Percentiles rank a stretch among this genome's conserved stretches.
Evolutionary conservation across 164 flowering plant species (phyloP).

Genomic region (Paratinospora sagittata): DNA sequence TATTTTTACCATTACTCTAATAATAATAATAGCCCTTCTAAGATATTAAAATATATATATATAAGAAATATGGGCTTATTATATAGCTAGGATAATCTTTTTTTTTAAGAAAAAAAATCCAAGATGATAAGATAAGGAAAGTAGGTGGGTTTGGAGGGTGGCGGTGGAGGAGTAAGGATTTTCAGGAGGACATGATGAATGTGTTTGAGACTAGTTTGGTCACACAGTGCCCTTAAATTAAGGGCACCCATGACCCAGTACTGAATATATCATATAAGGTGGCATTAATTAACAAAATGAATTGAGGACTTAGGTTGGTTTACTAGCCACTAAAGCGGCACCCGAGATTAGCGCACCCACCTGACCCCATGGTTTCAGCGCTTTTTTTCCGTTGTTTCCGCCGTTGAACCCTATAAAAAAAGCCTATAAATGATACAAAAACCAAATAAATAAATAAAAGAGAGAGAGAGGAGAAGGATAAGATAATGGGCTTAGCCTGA

Average conservation of each 20-base stretch:
- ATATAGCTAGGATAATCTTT: too few species aligned
- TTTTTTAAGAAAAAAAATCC: too few species aligned
- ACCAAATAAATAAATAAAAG: not conserved
- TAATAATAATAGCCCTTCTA: too few species aligned
- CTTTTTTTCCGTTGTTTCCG: constrained; percentile 3
- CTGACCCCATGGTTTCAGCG: not conserved
- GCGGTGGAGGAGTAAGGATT: too few species aligned
- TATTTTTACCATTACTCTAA: too few species aligned
- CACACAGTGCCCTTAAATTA: constrained; percentile 1
- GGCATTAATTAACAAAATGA: not conserved
- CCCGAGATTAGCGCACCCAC: constrained; percentile 4
- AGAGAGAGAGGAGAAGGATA: not conserved
- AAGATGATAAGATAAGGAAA: not conserved
- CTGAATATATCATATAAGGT: not conserved
- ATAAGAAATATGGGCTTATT: too few species aligned
- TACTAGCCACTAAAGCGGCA: not conserved
- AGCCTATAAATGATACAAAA: not conserved
- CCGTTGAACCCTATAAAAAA: not conserved
- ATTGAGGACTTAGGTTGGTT: not conserved
- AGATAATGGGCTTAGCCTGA: too few species aligned
- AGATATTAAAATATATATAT: too few species aligned
- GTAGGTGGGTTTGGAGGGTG: not conserved
- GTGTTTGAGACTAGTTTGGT: not conserved
- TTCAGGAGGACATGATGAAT: not conserved
- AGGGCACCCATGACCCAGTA: not conserved